phyloP scores from a whole-genome alignment of 371 early-diverging fungal genomes.

The Mortierella sp. region DNA sequence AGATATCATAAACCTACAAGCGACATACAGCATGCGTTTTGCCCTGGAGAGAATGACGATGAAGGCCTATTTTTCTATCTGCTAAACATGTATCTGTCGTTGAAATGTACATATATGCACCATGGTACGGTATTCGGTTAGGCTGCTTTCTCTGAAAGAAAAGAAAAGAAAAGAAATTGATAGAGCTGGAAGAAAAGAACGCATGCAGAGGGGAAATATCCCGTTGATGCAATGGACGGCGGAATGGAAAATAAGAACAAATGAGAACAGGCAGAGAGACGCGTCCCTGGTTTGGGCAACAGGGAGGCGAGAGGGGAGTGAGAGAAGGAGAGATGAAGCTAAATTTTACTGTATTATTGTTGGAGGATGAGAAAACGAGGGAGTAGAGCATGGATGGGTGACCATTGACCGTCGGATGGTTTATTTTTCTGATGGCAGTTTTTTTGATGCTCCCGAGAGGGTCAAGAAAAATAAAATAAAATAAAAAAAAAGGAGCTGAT shows the following conservation, averaged over 20 bases:
- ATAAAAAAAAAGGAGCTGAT: no score
- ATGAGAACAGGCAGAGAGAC: neutral
- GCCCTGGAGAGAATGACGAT: neutral
- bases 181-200: neutral
- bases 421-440: no score
- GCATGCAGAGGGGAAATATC: neutral
- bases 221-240: neutral
- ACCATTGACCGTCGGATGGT: no score
- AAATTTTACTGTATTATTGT: no score
- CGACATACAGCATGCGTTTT: no score
- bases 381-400: no score
- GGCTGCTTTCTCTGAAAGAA: neutral
- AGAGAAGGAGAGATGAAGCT: neutral
- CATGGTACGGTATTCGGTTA: neutral
- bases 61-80: neutral
- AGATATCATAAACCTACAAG: constrained; percentile 2
- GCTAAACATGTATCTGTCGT: neutral
- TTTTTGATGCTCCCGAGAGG: no score
- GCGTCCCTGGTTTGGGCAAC: neutral
- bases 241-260: neutral
- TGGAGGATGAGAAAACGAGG: no score
- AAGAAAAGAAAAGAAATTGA: neutral
- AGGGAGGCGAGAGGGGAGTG: neutral
- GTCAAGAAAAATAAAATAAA: no score
- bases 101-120: neutral